Base-by-base conservation (phyloP, 345 rosid species). In the Pistacia vera region DNA sequence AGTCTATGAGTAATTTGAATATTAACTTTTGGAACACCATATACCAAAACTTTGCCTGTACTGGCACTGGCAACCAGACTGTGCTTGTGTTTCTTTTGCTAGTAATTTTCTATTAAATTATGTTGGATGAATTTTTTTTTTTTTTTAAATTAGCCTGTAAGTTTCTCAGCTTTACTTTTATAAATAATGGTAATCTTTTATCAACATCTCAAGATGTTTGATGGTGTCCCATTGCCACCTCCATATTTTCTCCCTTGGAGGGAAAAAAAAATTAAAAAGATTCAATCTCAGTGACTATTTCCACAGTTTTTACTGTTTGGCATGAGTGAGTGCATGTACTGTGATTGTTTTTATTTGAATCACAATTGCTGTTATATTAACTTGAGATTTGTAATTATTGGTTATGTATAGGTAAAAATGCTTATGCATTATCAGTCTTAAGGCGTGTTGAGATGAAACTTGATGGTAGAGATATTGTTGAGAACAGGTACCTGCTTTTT, bases 351-450 rank as follows among this genome's bases (percentile, higher is more conserved):
- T 38, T 38, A 38, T 38, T 3, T 0, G 41, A 38, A 2, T 38
- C 7, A 38, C 7, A 38, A 38, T 38, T 3, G 41, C 41, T 38
- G 33, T 38, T 38, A 38, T 5, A 38, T 38, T 38, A 38, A 38
- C 41, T 22, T 55, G 14, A 41, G 41, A 70, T 74, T 68, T 82
- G 25, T 58, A 28, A 62, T 44, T 8, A 72, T 69, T 77, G 51
- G 46, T 75, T 66, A 8, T 57, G 54, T 73, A 59, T 73, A 95
- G 97, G 90, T 80, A 92, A 91, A 89, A 92, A 95, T 83, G 86
- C 92, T 80, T 92, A 92, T 74, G 98, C 97, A 54, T 17, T 92
- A 83, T 90, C 95, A 30, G 93, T 95, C 72, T 85, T 95, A 72
- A 87, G 82, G 83, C 87, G 88, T 49, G 80, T 95, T 33, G 97